Percentiles rank a stretch among this genome's conserved stretches.
These are phyloP conservation scores for Diaporthe ilicicola DNA, from an alignment of 2,329 filamentous ascomycete genomes.

Conservation along the genomic window DNA sequence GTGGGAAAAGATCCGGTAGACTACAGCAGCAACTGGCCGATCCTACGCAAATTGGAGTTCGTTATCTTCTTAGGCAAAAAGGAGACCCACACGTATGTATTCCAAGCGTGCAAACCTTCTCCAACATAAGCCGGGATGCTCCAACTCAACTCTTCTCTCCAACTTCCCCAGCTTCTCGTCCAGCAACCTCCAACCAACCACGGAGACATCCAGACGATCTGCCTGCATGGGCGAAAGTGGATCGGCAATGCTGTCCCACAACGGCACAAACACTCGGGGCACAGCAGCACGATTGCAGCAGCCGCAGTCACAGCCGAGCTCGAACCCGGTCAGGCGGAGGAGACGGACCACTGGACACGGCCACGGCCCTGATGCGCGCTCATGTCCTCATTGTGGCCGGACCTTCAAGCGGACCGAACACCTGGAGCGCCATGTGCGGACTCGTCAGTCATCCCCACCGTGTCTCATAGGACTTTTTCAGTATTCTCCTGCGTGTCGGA, in stretches of 20 bases:
- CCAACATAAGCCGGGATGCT: constrained; percentile 1
- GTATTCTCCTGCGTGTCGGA: not conserved
- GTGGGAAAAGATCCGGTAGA: not conserved
- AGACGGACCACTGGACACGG: constrained; percentile 33
- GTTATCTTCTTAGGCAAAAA: not conserved
- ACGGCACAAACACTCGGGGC: not conserved
- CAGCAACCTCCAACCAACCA: not conserved
- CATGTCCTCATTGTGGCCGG: constrained; percentile 52
- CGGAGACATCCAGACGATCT: not conserved
- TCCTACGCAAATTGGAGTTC: not conserved
- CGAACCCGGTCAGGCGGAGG: not conserved
- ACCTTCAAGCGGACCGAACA: constrained; percentile 57
- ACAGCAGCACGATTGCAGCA: not conserved
- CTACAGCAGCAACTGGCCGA: too few species aligned
- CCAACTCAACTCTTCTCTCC: not conserved
- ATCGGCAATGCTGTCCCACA: constrained; percentile 12
- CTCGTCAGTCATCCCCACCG: constrained; percentile 46
- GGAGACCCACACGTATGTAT: not conserved
- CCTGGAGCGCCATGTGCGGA: constrained; percentile 55
- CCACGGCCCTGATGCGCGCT: constrained; percentile 35
- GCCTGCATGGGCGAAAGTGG: not conserved
- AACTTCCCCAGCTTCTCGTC: constrained; percentile 18
- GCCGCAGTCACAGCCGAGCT: constrained; percentile 31
- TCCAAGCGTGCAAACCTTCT: not conserved
- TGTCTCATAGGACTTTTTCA: not conserved